Base-by-base conservation (phyloP, 805 yeast genomes). In the Yarrowia bubula region DNA sequence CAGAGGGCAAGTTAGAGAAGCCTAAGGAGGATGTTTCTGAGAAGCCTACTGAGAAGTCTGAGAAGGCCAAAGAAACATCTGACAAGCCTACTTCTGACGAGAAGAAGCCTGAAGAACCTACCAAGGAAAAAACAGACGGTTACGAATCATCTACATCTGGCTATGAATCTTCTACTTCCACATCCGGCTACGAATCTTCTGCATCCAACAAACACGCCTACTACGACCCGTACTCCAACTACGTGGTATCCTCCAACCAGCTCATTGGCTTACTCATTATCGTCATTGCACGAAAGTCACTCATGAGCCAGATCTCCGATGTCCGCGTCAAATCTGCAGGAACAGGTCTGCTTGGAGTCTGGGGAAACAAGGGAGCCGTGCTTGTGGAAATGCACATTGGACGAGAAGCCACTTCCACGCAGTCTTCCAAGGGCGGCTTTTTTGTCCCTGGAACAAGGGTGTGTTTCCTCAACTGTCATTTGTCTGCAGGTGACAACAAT, bases 361-460 rank as follows among this genome's bases (percentile, higher is more conserved):
- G 86, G 83, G 88, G 87, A 15, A 85, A 85, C 73, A 85, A 85
- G 69, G 89, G 89, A 2, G 85, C 86, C 4, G 82, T 83, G 13
- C 73, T 79, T 15, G 74, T 83, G 22, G 74, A 75, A 31, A 78
- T 85, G 67, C 73, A 67, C 10, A 67, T 83, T 28, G 84, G 83
- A 3, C 73, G 70, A 9, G 75, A 79, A 42, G 73, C 74, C 35
- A 71, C 69, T 8, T 42, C 67, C 22, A 69, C 69, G 5, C 61
- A 55, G 38, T 55, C 61, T 6, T 43, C 51, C 64, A 58, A 44
- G 35, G 71, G 66, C 11, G 65, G 65, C 31, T 58, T 58, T 13
- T 44, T 43, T 35, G 64, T 58, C 37, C 64, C 71, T 4, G 75
- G 79, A 6, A 69, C 75, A 9, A 71, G 73, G 31, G 51, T 79